A percentile compares a stretch with the other conserved stretches of the same genome.
Conservation (phyloP, 345 rosid genomes). For the Zanthoxylum bungeanum region DNA sequence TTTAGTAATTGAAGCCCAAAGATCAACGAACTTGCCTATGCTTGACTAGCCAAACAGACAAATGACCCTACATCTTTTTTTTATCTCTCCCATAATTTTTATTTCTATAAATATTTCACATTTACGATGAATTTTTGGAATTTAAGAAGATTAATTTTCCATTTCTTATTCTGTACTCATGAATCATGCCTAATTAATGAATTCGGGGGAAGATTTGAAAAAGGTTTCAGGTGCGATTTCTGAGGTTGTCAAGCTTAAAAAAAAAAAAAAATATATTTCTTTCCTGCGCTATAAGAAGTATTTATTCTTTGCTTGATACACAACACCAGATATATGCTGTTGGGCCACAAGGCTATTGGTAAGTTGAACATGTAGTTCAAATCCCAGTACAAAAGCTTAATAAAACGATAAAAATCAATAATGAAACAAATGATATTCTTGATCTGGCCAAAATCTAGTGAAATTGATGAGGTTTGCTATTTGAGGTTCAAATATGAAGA, state of each 20-base stretch:
- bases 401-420: no score
- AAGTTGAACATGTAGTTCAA: background rate
- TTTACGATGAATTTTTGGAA: background rate
- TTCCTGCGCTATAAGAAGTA: background rate
- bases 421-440: background rate
- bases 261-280: no score
- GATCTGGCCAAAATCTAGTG: background rate
- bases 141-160: background rate
- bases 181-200: no score
- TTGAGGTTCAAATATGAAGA: background rate
- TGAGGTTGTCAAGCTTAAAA: background rate
- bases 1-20: no score
- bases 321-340: background rate
- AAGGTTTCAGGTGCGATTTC: no score
- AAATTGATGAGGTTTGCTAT: background rate
- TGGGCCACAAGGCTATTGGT: background rate
- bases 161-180: no score
- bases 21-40: no score
- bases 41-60: no score
- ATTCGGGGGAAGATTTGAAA: no score
- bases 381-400: background rate
- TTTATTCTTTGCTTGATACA: background rate
- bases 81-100: background rate
- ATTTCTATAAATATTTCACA: background rate
- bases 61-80: background rate